phyloP scores from a whole-genome alignment of 2,329 filamentous ascomycete genomes.

The Xylariomycetidae sp. region DNA sequence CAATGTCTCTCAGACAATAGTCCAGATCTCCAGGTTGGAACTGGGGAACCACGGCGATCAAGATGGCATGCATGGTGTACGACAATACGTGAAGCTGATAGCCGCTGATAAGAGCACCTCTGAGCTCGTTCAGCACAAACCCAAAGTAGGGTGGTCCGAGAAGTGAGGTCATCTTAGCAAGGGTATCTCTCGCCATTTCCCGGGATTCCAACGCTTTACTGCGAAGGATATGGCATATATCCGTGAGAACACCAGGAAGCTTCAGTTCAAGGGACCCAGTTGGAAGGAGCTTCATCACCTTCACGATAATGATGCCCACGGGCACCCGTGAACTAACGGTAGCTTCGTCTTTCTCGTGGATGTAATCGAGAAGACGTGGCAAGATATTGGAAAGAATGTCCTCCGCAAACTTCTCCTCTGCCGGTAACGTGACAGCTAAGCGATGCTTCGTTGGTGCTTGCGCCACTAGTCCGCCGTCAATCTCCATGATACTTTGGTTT shows the following conservation, averaged over 20 bases:
- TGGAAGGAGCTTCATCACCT: conserved; percentile 78
- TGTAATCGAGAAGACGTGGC: conserved; percentile 73
- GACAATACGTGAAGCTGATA: conserved; percentile 95
- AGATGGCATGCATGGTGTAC: conserved; percentile 87
- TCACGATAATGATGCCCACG: conserved; percentile 82
- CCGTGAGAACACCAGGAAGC: conserved; percentile 79
- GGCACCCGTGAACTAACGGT: conserved; percentile 91
- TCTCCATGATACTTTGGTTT: conserved; percentile 37
- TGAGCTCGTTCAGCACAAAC: conserved; percentile 89
- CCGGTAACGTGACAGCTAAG: conserved; percentile 64
- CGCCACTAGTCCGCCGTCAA: conserved; percentile 28
- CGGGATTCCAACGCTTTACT: conserved; percentile 85
- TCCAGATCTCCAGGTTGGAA: conserved; percentile 81
- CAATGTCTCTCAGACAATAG: conserved; percentile 75
- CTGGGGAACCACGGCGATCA: conserved; percentile 68
- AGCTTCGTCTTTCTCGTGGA: conserved; percentile 91
- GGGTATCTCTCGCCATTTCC: conserved; percentile 84
- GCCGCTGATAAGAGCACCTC: conserved; percentile 75
- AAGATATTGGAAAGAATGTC: conserved; percentile 74
- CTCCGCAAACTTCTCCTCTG: conserved; percentile 59
- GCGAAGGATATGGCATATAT: conserved; percentile 87
- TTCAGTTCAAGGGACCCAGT: conserved; percentile 66
- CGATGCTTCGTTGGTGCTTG: conserved; percentile 27
- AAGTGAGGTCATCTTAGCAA: conserved; percentile 76
- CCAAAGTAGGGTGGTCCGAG: conserved; percentile 80